A percentile compares a stretch with the other conserved stretches of the same genome.
These are phyloP conservation scores for Rutstroemia sp. DNA, from an alignment of 2,329 filamentous ascomycete species.

Conservation along the genomic window DNA sequence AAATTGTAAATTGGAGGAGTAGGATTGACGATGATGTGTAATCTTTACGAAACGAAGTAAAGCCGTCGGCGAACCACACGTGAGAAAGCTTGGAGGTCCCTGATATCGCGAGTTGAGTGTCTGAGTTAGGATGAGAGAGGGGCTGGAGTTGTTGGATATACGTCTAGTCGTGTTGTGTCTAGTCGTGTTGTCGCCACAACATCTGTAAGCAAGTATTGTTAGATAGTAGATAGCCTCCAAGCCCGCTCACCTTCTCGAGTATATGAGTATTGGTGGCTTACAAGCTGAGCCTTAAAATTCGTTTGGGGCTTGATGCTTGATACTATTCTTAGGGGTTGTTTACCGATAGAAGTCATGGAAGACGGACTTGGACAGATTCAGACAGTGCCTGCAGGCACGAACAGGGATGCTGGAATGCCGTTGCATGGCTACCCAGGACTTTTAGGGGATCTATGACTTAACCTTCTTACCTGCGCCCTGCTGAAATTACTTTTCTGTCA, in stretches of 20 bases:
- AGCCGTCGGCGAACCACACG: neutral
- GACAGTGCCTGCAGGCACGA: neutral
- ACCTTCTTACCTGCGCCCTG: neutral
- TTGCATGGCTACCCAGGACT: slow-evolving; percentile 5
- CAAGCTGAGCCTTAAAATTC: too few relatives aligned
- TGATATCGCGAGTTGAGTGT: too few relatives aligned
- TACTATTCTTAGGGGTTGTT: slow-evolving; percentile 2
- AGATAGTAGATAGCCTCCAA: too few relatives aligned
- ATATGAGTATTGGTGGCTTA: too few relatives aligned
- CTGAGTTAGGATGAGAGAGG: too few relatives aligned
- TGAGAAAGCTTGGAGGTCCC: neutral
- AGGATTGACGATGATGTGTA: neutral
- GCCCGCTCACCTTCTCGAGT: too few relatives aligned
- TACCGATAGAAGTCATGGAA: neutral
- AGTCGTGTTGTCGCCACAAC: too few relatives aligned
- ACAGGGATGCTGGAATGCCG: slow-evolving; percentile 4
- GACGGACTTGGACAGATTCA: too few relatives aligned
- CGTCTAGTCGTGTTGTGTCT: too few relatives aligned
- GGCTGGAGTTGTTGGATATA: too few relatives aligned
- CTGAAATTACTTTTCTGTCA: slow-evolving; percentile 1
- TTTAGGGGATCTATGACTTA: neutral
- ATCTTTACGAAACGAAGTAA: neutral
- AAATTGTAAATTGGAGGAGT: neutral
- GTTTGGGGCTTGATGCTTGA: too few relatives aligned
- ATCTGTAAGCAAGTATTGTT: too few relatives aligned